Evolutionary conservation across 352 stramenopile species (phyloP), one percentile per base, ranked within the genome.

Genomic region (Pythium guiyangense): DNA sequence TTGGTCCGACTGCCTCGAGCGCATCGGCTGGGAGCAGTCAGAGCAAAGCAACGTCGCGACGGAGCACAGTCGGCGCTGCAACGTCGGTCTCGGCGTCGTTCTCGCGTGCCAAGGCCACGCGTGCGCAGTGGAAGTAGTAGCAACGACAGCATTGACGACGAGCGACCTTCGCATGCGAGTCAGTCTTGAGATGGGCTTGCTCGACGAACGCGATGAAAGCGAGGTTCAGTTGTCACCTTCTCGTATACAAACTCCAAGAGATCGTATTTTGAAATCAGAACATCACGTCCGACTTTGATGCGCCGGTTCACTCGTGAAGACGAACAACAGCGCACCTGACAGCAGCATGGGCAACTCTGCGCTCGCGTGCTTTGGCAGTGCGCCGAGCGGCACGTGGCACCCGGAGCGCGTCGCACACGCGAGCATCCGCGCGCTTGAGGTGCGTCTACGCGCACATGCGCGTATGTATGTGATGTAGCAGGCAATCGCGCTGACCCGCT

Each of bases 61-160:
- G 59, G 46, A 64, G 52, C 52, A 59, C 44, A 5, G 25, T 60
- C 29, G 22, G 52, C 10, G 18, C 59, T 1, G 40, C 52, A 11
- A 11, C 34, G 9, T 52, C 35, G 0, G 29, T 31, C 46, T 64
- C 59, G 15, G 45, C 50, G 37, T 60, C 59, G 15, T 60, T 56
- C 59, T 64, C 46, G 45, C 59, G 52, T 10, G 18, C 39, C 8
- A 78, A 69, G 49, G 67, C 62, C 47, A 44, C 65, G 34, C 70
- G 77, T 50, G 74, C 73, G 20, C 74, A 79, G 35, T 88, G 74
- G 74, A 74, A 80, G 64, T 88, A 47, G 42, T 20, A 17, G 42
- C 2, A n/a, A n/a, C n/a, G n/a, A n/a, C n/a, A n/a, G n/a, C n/a
- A n/a, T n/a, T n/a, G 18, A 50, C 11, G n/a, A 40, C 31, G 8